Conservation (phyloP, 164 flowering plant species). For the Tetracentron sinense region DNA sequence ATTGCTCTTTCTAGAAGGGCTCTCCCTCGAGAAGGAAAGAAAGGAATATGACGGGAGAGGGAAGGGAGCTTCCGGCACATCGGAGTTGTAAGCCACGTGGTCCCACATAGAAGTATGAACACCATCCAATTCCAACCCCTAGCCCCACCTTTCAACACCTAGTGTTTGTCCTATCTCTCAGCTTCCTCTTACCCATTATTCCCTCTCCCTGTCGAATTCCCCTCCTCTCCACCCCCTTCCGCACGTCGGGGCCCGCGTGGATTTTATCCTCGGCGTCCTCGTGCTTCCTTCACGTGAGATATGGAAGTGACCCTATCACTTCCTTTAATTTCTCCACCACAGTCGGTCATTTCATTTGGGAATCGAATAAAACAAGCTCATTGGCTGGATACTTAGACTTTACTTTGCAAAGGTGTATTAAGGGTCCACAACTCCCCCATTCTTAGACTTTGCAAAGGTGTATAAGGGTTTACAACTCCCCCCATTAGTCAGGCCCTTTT, state of each 20-base stretch:
- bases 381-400: no score
- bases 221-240: conserved; percentile 38
- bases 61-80: conserved; percentile 17
- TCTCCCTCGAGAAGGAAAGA: neutral
- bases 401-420: no score
- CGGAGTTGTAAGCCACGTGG: conserved; percentile 22
- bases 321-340: no score
- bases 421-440: no score
- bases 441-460: no score
- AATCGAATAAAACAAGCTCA: no score
- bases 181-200: conserved; percentile 40
- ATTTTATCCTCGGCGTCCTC: conserved; percentile 37
- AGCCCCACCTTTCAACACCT: conserved; percentile 28
- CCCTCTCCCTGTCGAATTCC: conserved; percentile 62
- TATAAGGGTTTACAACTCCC: no score
- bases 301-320: conserved; percentile 34
- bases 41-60: neutral
- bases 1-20: no score
- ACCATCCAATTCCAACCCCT: neutral
- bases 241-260: conserved; percentile 26
- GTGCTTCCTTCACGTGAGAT: conserved; percentile 45
- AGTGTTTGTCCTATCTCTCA: conserved; percentile 33
- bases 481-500: no score
- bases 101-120: neutral
- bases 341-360: no score